Base-by-base conservation (phyloP, 352 stramenopile genomes). In the Elongisporangium undulatum region DNA sequence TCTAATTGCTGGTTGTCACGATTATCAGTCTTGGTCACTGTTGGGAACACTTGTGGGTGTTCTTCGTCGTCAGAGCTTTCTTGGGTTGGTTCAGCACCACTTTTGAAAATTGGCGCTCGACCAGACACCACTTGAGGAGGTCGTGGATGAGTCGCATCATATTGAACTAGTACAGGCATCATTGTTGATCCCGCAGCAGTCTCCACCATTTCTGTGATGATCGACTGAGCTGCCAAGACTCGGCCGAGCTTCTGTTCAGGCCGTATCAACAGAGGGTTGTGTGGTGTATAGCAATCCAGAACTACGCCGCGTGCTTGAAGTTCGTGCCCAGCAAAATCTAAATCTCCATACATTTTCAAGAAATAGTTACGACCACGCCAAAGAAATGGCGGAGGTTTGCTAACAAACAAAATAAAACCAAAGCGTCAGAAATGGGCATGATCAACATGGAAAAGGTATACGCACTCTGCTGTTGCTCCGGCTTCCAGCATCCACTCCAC, bases 401-500 rank as follows among this genome's bases (percentile, higher is more conserved):
- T 90, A 59, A 50, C 56, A 41, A 56, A 7, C 23, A 56, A 23
- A n/a, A 39, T 5, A 34, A n/a, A 39, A 20, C 23, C 4, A 53
- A 53, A 34, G 1, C 51, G 51, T 34, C 17, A 34, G 51, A 8
- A 20, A 61, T 16, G 12, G 38, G 53, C 5, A 17, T 17, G 8
- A 19, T 7, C 19, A 13, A 24, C 2, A 17, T 23, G 7, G 24
- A 52, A 51, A 10, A 59, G 23, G 2, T 53, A 9, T 26, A 80
- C 81, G 55, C 75, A 91, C 82, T 87, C 77, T 55, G 75, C 70
- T 50, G 87, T 79, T 6, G 77, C 77, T 17, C 82, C 82, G 38
- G 79, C 79, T 53, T 90, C 77, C 10, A 92, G 69, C 78, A 92
- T 92, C 82, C 82, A 92, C 61, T 90, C 82, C 8, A 92, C 82